Evolutionary conservation across 345 rosid species (phyloP).

Genomic region (Euphorbia peplus): DNA sequence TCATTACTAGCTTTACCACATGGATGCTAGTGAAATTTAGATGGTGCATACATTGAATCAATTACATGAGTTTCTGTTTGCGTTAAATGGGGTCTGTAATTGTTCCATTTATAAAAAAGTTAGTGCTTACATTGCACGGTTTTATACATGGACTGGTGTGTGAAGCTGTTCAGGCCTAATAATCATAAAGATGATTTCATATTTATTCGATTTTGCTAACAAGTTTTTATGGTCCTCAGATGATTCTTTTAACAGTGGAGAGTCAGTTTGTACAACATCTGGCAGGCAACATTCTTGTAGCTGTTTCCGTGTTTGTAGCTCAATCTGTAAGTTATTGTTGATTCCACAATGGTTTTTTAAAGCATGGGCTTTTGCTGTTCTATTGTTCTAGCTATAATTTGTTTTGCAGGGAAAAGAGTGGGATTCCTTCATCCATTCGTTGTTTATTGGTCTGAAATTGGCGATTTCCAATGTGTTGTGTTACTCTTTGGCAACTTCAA

Average conservation of each 20-base stretch:
- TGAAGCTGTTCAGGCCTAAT: too few species aligned
- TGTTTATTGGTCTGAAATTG: slow-evolving; percentile 49
- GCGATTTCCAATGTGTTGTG: slow-evolving; percentile 28
- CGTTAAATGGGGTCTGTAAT: too few species aligned
- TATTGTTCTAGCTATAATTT: background rate
- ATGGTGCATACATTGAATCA: too few species aligned
- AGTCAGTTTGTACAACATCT: slow-evolving; percentile 55
- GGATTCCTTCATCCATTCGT: slow-evolving; percentile 37
- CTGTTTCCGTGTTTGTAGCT: slow-evolving; percentile 42
- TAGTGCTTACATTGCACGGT: too few species aligned
- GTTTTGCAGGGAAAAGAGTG: slow-evolving; percentile 51
- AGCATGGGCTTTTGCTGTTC: background rate
- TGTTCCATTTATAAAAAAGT: too few species aligned
- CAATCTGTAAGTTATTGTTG: slow-evolving; percentile 43
- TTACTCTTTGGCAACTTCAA: slow-evolving; percentile 20
- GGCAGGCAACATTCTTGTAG: slow-evolving; percentile 55
- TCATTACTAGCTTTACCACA: too few species aligned
- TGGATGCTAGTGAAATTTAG: too few species aligned
- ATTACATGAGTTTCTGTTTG: too few species aligned
- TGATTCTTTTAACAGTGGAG: slow-evolving; percentile 39
- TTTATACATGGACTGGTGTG: too few species aligned
- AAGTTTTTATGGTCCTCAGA: slow-evolving; percentile 34
- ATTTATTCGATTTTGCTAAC: too few species aligned
- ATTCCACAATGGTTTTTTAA: background rate
- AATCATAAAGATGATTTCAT: too few species aligned